Percentiles rank a stretch among this genome's conserved stretches.
Conservation (phyloP, 257 asterid species). For the Nicotiana tomentosiformis region DNA sequence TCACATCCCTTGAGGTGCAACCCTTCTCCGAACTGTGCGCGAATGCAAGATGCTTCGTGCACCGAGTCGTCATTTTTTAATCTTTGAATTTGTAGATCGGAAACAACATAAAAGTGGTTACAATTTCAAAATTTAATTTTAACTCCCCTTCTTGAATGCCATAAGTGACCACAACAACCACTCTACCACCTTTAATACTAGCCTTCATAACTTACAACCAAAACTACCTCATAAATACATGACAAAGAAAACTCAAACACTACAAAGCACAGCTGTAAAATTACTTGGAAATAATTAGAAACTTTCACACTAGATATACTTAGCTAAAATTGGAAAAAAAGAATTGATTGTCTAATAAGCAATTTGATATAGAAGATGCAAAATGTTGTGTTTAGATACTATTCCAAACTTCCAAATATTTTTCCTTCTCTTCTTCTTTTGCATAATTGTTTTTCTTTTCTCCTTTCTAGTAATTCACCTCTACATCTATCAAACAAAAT, state of each 20-base stretch:
- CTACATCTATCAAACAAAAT: background rate
- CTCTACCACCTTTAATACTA: background rate
- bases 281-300: background rate
- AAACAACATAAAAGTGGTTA: background rate
- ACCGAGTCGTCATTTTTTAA: too few relatives aligned
- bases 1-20: too few relatives aligned
- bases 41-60: too few relatives aligned
- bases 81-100: background rate
- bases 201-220: conserved; percentile 1
- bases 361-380: conserved; percentile 1
- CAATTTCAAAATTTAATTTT: background rate
- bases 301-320: background rate
- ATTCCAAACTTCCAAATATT: background rate
- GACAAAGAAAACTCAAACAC: background rate
- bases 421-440: background rate
- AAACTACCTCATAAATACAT: background rate
- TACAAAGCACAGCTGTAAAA: background rate
- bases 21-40: too few relatives aligned
- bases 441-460: background rate
- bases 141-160: background rate
- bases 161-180: background rate
- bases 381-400: conserved; percentile 2
- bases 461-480: background rate
- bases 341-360: background rate
- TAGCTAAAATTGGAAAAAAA: background rate